Base-by-base conservation (phyloP, 73 alveolate species). In the Paramecium biaurelia region DNA sequence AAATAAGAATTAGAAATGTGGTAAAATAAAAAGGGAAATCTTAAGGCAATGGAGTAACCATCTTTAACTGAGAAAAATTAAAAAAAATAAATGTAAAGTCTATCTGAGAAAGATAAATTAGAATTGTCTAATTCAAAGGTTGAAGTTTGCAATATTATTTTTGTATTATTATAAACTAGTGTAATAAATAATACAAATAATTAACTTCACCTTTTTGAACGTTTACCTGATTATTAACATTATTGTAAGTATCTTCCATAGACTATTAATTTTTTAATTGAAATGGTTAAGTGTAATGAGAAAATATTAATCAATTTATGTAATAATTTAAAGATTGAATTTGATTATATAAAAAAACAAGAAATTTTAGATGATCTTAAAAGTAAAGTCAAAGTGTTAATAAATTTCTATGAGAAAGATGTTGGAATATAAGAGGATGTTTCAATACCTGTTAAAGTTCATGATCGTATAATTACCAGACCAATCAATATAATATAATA, bases 341-440 rank as follows among this genome's bases (percentile, higher is more conserved):
- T 70, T 70, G 94, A 89, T 89, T 89, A 79, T 10, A 26, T 30
- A 47, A 43, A 15, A 5, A 41, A 79, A 43, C 11, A 79, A 18
- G 72, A 70, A 12, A 43, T 89, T 41, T 35, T 26, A 70, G 94
- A 89, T 70, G 94, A 89, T 70, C 24, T 37, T 8, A 37, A 32
- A 2, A 89, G 41, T 15, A 89, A 76, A 41, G 94, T 89, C 7
- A 89, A 89, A 42, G 57, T 89, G 15, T 89, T 89, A 72, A 89
- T 89, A 37, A 89, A 89, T 89, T 82, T 89, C 56, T 89, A 89
- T 89, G 94, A 89, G 30, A 63, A 63, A 24, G 87, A 70, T 30
- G 72, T 10, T 43, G 49, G 42, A 23, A n/a, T 30, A 41, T 20
- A 38, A 7, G 10, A 89, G 37, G 90, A 89, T 37, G 53, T 45